Percentiles rank a stretch among this genome's conserved stretches.
Conservation (phyloP, 2,329 filamentous ascomycete genomes). For the Cercospora nicotianae region DNA sequence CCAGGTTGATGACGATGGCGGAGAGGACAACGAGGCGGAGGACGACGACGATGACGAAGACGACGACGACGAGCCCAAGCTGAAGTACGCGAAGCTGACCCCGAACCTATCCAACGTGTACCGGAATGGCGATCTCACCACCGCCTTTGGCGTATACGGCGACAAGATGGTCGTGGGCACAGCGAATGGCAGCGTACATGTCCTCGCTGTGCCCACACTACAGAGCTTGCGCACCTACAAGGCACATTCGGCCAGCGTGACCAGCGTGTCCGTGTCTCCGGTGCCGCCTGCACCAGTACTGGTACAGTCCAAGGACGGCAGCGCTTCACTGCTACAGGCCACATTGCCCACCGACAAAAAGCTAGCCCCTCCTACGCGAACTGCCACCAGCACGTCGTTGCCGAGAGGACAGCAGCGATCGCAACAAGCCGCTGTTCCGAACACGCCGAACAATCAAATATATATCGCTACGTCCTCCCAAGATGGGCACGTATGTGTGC, state of each 20-base stretch:
- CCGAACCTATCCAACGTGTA: conserved; percentile 78
- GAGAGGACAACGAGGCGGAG: conserved; percentile 38
- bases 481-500: conserved; percentile 92
- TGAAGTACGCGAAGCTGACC: conserved; percentile 90
- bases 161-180: conserved; percentile 98
- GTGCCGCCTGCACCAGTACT: conserved; percentile 62
- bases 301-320: conserved; percentile 23
- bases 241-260: conserved; percentile 89
- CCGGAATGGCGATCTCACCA: conserved; percentile 82
- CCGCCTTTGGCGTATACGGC: conserved; percentile 82
- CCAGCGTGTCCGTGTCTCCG: conserved; percentile 85
- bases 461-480: conserved; percentile 92
- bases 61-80: conserved; percentile 87
- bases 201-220: conserved; percentile 79
- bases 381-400: conserved; percentile 17
- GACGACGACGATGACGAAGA: conserved; percentile 71
- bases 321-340: conserved; percentile 20
- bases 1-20: conserved; percentile 24
- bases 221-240: conserved; percentile 82
- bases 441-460: conserved; percentile 83
- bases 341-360: conserved; percentile 17
- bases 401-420: conserved; percentile 18
- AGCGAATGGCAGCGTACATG: conserved; percentile 94
- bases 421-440: conserved; percentile 62
- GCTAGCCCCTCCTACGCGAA: conserved; percentile 17